Base-by-base conservation (phyloP, 768 basidiomycete genomes). In the Scleroderma bovista region DNA sequence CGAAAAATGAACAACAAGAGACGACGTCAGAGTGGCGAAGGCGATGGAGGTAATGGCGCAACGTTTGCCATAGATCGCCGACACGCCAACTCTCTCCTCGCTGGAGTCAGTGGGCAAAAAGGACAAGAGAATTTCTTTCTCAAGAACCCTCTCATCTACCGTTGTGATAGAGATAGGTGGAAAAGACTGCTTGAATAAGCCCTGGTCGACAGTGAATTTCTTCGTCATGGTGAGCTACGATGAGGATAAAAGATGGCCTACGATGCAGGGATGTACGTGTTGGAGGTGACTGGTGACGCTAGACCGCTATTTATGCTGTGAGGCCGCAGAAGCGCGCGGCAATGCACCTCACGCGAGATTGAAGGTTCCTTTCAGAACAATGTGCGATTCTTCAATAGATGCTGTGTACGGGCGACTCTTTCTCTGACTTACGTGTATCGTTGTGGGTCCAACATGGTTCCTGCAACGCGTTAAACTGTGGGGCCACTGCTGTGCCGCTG, bases 21-120 rank as follows among this genome's bases (percentile, higher is more conserved):
- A 69, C 0, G 53, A 58, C 0, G 68, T 60, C 6, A 51, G 39
- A 0, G 76, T 69, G 3, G 77, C 61, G 33, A 80, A 64, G 0
- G 75, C 75, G 2, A 79, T 56, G 1, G 59, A 57, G 0, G 60
- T 63, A 10, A 80, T 55, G 12, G 57, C 52, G 29, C 69, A 69
- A 6, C 64, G 60, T 0, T 64, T 11, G 3, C 66, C 70, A 51
- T 75, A 78, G 0, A 64, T 61, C 0, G 76, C 72, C 9, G 79
- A 69, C 5, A 80, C 51, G 3, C 78, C 79, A 24, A 76, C 50
- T 23, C 53, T 33, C 19, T 57, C 44, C 9, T 33, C 48, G 10
- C 42, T n/a, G 15, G 51, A 47, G 16, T 63, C 46, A 0, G 68
- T 56, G 17, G 59, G 47, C 31, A 71, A 37, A n/a, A 79, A 68